Base-by-base conservation (phyloP, 345 rosid genomes). In the Cardamine resedifolia region DNA sequence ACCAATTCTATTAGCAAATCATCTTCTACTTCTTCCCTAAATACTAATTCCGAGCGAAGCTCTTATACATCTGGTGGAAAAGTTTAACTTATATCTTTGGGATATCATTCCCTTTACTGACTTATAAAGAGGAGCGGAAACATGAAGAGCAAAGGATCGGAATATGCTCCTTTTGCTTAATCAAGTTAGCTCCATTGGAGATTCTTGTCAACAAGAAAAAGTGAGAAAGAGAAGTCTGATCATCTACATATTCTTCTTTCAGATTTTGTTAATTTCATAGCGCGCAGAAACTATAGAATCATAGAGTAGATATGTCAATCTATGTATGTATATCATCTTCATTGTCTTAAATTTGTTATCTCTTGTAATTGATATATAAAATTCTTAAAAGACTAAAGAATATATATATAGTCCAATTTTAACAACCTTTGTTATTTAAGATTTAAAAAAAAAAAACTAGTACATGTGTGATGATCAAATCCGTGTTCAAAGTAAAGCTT, bases 1-100 rank as follows among this genome's bases (percentile, higher is more conserved):
- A 94, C 98, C 49, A 89, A 94, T 71, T 84, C 89, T 8, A 55
- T 88, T 33, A 64, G 77, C 33, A 78, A 68, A 58, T 87, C 88
- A 0, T 77, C 84, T 63, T 76, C 88, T 2, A 57, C 80, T 9
- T 69, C 81, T 19, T 44, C 71, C 0, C 28, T 74, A 19, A 78
- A 74, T 71, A 49, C 77, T 0, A 76, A 82, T 72, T 70, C 66
- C 45, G 1, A 56, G 30, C 72, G 20, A 16, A 75, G 61, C 43
- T 57, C 8, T n/a, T 83, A 21, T 28, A 80, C 83, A 73, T 79
- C 90, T 0, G 82, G 81, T 36, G 90, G 89, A 31, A 88, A 87
- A 66, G 85, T 81, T 48, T 92, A 85, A 23, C 81, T 36, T 70
- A 7, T n/a, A 3, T 49, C 3, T 58, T 50, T 58, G 48, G 38